Evolutionary conservation across 169 alveolate species (phyloP).

Genomic region (Eimeria sp.): DNA sequence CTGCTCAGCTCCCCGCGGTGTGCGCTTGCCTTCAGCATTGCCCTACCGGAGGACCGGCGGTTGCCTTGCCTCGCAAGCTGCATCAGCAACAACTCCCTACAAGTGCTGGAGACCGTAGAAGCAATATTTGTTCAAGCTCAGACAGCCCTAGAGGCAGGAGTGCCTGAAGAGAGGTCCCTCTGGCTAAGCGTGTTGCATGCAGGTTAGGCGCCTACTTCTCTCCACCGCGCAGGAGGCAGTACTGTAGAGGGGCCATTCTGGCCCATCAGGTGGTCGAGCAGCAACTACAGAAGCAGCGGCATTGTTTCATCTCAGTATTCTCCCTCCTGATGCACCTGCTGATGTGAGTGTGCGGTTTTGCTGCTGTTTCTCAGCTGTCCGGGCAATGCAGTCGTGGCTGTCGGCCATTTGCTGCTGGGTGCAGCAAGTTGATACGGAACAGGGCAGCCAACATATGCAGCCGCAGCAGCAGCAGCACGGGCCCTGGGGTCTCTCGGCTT

Average conservation of each 20-base stretch:
- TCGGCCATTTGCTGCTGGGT: slow-evolving; percentile 48
- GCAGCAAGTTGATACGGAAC: slow-evolving; percentile 41
- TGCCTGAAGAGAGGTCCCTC: slow-evolving; percentile 30
- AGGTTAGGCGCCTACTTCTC: not conserved
- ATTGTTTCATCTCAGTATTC: not conserved
- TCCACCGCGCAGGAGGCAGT: not conserved
- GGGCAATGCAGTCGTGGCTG: slow-evolving; percentile 53
- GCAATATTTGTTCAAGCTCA: slow-evolving; percentile 27
- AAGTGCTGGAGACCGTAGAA: slow-evolving; percentile 27
- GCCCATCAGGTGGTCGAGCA: not conserved
- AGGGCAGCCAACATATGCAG: slow-evolving; percentile 10
- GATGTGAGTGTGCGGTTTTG: not conserved
- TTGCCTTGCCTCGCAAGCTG: slow-evolving; percentile 43
- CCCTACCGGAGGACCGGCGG: slow-evolving; percentile 55
- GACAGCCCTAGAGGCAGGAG: slow-evolving; percentile 28
- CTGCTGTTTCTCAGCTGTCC: slow-evolving; percentile 42
- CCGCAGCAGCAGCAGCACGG: not conserved
- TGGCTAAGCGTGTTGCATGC: slow-evolving; percentile 47
- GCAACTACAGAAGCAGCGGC: not conserved
- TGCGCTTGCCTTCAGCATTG: not conserved
- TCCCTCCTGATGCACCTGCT: not conserved
- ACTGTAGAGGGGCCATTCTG: not conserved
- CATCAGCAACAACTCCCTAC: slow-evolving; percentile 28
- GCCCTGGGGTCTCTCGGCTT: slow-evolving; percentile 1
- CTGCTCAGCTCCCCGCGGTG: not conserved